Evolutionary conservation across 1,284 basidiomycete genomes (phyloP).

Genomic region (Fomitopsis pinicola): DNA sequence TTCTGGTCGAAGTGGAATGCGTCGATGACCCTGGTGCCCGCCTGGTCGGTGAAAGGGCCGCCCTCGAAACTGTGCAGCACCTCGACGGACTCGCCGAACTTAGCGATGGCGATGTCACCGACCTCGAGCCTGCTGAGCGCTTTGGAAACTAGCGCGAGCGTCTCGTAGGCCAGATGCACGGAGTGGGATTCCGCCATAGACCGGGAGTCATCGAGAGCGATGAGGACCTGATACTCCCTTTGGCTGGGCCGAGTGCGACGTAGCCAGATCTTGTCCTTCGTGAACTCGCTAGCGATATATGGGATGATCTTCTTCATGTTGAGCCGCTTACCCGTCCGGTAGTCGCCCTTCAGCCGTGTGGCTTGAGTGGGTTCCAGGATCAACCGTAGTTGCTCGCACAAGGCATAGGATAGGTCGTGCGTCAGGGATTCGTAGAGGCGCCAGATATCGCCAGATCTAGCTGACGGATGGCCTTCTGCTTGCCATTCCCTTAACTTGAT

Average conservation of each 20-base stretch:
- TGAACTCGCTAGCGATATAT: constrained; percentile 98
- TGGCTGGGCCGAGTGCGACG: constrained; percentile 91
- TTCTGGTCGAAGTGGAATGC: constrained; percentile 90
- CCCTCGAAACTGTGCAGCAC: constrained; percentile 86
- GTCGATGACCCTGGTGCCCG: constrained; percentile 77
- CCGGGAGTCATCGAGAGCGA: constrained; percentile 93
- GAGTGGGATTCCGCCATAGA: constrained; percentile 96
- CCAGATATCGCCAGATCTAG: constrained; percentile 79
- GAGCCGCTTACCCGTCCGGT: constrained; percentile 94
- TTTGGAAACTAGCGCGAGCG: constrained; percentile 88
- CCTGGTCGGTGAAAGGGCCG: constrained; percentile 74
- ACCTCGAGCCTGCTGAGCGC: constrained; percentile 92
- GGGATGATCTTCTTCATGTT: constrained; percentile 99
- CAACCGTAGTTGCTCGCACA: constrained; percentile 95
- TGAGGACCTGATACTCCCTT: constrained; percentile 94
- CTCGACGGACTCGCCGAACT: constrained; percentile 88
- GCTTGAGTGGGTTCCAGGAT: constrained; percentile 95
- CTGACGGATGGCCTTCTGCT: constrained; percentile 50
- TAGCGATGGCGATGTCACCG: constrained; percentile 89
- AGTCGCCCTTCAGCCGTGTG: constrained; percentile 94
- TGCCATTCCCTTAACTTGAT: constrained; percentile 63
- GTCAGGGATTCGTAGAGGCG: constrained; percentile 88
- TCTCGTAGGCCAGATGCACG: constrained; percentile 92
- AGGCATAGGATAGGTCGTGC: constrained; percentile 84
- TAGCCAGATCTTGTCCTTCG: constrained; percentile 99